Evolutionary conservation across 257 asterid species (phyloP).

Genomic region (Parsonsia alboflavescens): DNA sequence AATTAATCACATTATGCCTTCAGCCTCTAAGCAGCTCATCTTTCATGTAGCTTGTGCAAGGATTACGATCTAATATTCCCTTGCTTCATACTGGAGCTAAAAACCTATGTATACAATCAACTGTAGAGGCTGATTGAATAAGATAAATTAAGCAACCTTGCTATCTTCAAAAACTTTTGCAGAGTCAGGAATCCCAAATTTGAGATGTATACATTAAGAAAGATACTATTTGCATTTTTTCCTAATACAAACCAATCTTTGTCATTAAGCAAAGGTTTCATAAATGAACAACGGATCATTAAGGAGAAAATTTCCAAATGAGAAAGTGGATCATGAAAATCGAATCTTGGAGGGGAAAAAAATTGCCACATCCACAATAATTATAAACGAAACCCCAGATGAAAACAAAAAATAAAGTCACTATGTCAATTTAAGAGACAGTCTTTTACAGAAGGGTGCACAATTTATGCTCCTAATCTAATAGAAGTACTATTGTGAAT

Average conservation of each 20-base stretch:
- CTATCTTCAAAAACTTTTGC: neutral
- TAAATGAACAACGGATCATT: neutral
- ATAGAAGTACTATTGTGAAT: neutral
- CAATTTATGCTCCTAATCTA: neutral
- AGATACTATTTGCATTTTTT: neutral
- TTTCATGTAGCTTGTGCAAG: neutral
- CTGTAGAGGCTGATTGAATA: neutral
- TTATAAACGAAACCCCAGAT: neutral
- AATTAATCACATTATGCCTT: neutral
- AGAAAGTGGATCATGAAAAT: neutral
- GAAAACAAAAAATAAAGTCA: neutral
- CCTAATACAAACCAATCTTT: neutral
- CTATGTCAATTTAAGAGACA: neutral
- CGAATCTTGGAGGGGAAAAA: neutral
- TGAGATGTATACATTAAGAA: neutral
- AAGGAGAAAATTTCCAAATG: neutral
- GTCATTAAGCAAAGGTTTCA: neutral
- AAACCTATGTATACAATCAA: neutral
- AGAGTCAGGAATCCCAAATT: neutral
- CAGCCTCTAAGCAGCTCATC: neutral
- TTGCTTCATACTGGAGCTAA: neutral
- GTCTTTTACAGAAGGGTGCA: neutral
- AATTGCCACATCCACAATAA: neutral
- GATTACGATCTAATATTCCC: neutral
- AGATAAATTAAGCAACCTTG: neutral